Conservation (phyloP, 2,329 filamentous ascomycete species). For the Sporothrix mexicana region DNA sequence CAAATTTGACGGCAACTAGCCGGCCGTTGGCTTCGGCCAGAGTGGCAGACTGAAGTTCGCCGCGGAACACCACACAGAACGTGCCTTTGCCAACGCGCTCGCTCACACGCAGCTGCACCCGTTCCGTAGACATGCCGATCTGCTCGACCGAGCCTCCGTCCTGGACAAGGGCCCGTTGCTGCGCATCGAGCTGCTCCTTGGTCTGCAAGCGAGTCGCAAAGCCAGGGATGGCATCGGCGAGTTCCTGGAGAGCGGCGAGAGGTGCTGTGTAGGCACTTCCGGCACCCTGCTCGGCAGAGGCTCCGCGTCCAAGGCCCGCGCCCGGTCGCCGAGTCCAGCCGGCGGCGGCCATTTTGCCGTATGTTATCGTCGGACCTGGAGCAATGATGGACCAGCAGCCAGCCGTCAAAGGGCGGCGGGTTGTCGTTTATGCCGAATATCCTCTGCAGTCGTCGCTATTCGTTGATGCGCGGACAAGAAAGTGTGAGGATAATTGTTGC, state of each 20-base stretch:
- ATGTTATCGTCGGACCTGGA: not conserved
- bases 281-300: not conserved
- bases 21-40: not conserved
- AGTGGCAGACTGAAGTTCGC: conserved; percentile 18
- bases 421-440: not conserved
- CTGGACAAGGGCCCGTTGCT: conserved; percentile 51
- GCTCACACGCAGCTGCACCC: conserved; percentile 31
- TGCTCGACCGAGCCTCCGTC: conserved; percentile 29
- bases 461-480: not conserved
- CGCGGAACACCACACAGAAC: conserved; percentile 38
- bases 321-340: conserved; percentile 34
- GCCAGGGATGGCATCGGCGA: conserved; percentile 26
- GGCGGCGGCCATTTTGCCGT: conserved; percentile 33
- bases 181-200: conserved; percentile 86
- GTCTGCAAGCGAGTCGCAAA: conserved; percentile 61
- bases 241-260: conserved; percentile 34
- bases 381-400: not conserved
- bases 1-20: conserved; percentile 36
- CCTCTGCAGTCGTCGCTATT: not conserved
- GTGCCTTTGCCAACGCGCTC: conserved; percentile 37
- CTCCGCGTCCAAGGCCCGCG: conserved; percentile 27
- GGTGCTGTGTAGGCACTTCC: conserved; percentile 19
- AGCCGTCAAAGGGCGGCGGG: not conserved
- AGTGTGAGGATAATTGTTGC: not conserved
- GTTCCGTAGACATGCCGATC: conserved; percentile 29